Evolutionary conservation across 345 rosid genomes (phyloP).

Genomic region (Lepidium sativum): DNA sequence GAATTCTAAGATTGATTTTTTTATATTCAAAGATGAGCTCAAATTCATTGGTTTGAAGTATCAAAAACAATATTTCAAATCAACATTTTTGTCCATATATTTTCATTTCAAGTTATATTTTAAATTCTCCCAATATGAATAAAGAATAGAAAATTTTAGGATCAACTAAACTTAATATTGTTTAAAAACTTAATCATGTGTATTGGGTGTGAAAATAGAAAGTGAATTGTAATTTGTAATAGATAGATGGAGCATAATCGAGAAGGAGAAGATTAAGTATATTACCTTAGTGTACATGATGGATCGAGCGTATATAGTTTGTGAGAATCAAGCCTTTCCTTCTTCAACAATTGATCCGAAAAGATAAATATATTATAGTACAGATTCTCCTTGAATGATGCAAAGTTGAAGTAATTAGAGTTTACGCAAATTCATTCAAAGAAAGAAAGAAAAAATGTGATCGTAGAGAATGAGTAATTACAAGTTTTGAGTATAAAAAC

Average conservation of each 20-base stretch:
- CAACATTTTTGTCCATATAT: no score
- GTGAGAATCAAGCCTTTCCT: slow-evolving; percentile 33
- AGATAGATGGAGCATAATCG: slow-evolving; percentile 8
- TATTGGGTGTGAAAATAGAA: background rate
- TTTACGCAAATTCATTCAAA: background rate
- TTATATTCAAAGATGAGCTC: no score
- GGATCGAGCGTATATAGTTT: background rate
- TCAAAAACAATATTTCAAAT: no score
- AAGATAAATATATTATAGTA: slow-evolving; percentile 7
- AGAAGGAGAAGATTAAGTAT: slow-evolving; percentile 10
- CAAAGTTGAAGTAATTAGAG: background rate
- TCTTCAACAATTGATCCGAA: slow-evolving; percentile 40
- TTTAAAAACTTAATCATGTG: background rate
- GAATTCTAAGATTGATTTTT: no score
- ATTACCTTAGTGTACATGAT: slow-evolving; percentile 24
- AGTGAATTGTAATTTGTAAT: background rate
- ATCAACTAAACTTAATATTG: background rate
- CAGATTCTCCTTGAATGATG: slow-evolving; percentile 9
- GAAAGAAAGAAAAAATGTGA: slow-evolving; percentile 21
- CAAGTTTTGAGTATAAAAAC: background rate
- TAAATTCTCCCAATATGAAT: background rate
- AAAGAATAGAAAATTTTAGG: no score
- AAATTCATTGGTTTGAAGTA: no score
- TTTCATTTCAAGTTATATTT: no score
- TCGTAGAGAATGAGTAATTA: slow-evolving; percentile 19